phyloP scores from a whole-genome alignment of 768 basidiomycete species.

The Xerocomellus intermedius region DNA sequence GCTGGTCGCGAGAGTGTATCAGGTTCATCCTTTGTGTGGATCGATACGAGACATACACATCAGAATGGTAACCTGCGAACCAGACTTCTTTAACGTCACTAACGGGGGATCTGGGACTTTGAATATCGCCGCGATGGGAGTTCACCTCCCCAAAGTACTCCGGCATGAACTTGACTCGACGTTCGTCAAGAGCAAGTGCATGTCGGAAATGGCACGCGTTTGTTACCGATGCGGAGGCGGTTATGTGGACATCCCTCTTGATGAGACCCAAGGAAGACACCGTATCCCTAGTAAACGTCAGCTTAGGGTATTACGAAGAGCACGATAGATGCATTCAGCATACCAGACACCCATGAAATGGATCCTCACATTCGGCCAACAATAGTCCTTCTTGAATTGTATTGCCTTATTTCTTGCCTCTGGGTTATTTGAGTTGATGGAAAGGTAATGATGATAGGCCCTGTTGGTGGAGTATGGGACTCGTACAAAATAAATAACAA shows the following conservation, averaged over 20 bases:
- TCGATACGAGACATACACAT: conserved; percentile 3
- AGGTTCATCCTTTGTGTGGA: neutral
- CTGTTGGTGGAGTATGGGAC: neutral
- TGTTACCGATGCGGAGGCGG: conserved; percentile 3
- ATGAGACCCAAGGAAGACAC: conserved; percentile 12
- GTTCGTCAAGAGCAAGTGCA: conserved; percentile 15
- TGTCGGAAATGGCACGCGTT: conserved; percentile 15
- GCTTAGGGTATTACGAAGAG: neutral
- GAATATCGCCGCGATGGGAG: neutral
- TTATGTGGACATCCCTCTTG: conserved; percentile 1
- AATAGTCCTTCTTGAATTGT: conserved; percentile 31
- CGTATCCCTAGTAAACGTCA: conserved; percentile 6
- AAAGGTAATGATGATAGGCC: neutral
- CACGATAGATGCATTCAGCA: neutral
- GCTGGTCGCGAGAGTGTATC: neutral
- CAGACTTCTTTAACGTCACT: conserved; percentile 13
- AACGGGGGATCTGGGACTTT: neutral
- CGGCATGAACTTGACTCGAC: conserved; percentile 13
- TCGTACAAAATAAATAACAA: neutral
- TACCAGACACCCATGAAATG: conserved; percentile 39
- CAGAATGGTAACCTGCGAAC: conserved; percentile 10
- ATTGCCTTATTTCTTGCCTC: conserved; percentile 3
- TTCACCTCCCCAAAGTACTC: conserved; percentile 14
- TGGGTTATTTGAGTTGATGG: conserved; percentile 28
- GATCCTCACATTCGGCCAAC: conserved; percentile 19